Base-by-base conservation (phyloP, 768 basidiomycete genomes). In the Pisolithus marmoratus region DNA sequence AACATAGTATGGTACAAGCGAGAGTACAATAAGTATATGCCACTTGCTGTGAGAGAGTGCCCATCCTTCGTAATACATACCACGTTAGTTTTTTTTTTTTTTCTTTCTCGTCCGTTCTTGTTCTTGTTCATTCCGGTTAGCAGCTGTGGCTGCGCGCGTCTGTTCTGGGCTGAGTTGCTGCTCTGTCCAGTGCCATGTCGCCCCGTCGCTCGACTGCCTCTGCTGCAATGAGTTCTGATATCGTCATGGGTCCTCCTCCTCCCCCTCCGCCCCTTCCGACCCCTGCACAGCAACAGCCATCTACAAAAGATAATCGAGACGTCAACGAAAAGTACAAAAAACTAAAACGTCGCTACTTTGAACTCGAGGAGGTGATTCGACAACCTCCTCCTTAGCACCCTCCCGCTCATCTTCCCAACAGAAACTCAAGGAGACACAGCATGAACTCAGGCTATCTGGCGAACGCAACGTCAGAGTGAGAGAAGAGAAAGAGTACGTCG, bases 341-440 rank as follows among this genome's bases (percentile, higher is more conserved):
- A 57, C 72, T 87, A 48, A 89, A 89, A 63, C 69, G 81, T 40
- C 79, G 80, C 38, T 84, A 79, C 63, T 77, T 78, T 56, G 83
- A 85, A 49, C 76, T 87, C 38, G 83, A 87, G 59, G 81, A 87
- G 79, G 87, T 87, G 49, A 59, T 70, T 44, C 37, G 40, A 44
- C 43, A 24, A 42, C 20, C 6, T 29, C 23, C 46, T 43, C 31
- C 23, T 44, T 23, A 8, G 11, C 38, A 36, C 43, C 49, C 17
- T 37, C 37, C 24, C 27, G 34, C 46, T 15, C 17, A 29, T 31
- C 40, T 19, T 20, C 4, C 34, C 24, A 52, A 50, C 68, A 85
- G 81, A 77, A 79, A 74, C 74, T 77, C 65, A 80, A 84, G 68
- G 83, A 83, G 59, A 70, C 75, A 3, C 73, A 73, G 53, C 68